Base-by-base conservation (phyloP, 2,329 filamentous ascomycete genomes). In the Dothiorella sarmentorum region DNA sequence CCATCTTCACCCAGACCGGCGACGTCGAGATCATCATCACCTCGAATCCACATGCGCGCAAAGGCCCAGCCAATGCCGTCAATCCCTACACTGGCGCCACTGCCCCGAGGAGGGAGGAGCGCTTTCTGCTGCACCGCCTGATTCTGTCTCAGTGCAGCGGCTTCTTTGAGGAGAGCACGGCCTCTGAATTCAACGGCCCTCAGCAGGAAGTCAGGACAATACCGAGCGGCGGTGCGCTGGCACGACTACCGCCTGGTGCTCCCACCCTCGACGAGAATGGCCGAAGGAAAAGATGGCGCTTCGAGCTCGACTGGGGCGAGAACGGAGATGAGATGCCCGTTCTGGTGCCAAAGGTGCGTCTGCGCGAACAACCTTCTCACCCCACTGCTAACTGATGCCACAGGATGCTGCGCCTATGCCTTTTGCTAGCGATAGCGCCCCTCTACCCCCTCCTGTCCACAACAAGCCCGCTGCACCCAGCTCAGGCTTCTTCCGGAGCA, bases 111-210 rank as follows among this genome's bases (percentile, higher is more conserved):
- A 85, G 86, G 69, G 88, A 94, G 74, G 89, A 90, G 70, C 83
- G 89, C 61, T 97, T 97, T 71, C 80, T 97, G 45, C 81, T 97
- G 59, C 93, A 97, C 75, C 83, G 87, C 61, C 82, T 97, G 68
- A 96, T 93, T 38, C 78, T 97, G 64, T 87, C 89, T 29, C 89
- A 95, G 73, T 96, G 89, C 68, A 96, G 91, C 5, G 91, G 91
- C 15, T 97, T 96, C 78, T 97, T 97, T 71, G 90, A 96, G 73
- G 88, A 89, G 22, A 90, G 86, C 69, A 91, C 87, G 43, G 91
- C 85, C 67, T 85, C 87, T 59, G 87, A 92, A 70, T 95, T 90
- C 90, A 85, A 86, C 56, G 71, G 70, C 27, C 73, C 74, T 29
- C 62, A 61, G 37, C 68, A 67, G 2, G 68, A 70, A n/a, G 67